A percentile compares a stretch with the other conserved stretches of the same genome.
phyloP scores from a whole-genome alignment of 2,329 filamentous ascomycete genomes.

The Alternaria viburni region DNA sequence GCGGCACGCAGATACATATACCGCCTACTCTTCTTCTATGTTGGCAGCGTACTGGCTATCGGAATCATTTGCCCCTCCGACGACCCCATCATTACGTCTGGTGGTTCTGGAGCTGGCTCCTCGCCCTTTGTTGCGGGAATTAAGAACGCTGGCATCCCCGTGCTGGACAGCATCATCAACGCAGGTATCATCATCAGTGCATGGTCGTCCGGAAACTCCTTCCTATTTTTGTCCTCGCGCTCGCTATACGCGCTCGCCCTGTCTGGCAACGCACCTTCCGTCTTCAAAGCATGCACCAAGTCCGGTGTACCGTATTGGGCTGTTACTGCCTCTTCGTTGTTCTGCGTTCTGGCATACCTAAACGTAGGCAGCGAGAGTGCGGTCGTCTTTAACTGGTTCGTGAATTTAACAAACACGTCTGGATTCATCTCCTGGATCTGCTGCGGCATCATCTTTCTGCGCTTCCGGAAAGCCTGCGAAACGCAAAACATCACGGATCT shows the following conservation, averaged over 20 bases:
- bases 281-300: constrained; percentile 66
- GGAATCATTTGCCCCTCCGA: constrained; percentile 65
- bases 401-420: constrained; percentile 68
- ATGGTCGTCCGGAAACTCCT: constrained; percentile 63
- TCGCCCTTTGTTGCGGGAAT: constrained; percentile 59
- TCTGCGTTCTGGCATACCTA: constrained; percentile 57
- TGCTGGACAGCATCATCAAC: constrained; percentile 71
- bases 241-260: constrained; percentile 63
- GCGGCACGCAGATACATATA: constrained; percentile 67
- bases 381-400: constrained; percentile 70
- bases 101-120: constrained; percentile 61
- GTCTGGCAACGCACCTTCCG: constrained; percentile 68
- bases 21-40: constrained; percentile 68
- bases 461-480: constrained; percentile 65
- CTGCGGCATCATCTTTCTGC: constrained; percentile 63
- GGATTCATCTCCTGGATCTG: constrained; percentile 62
- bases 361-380: constrained; percentile 52
- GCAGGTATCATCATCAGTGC: constrained; percentile 71
- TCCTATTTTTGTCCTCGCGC: constrained; percentile 60
- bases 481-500: constrained; percentile 60
- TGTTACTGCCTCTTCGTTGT: constrained; percentile 52
- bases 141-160: constrained; percentile 58
- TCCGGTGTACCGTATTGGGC: constrained; percentile 63
- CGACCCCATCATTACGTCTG: constrained; percentile 57
- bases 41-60: constrained; percentile 64